Conservation (phyloP, 352 stramenopile genomes). For the Globisporangium lucens region DNA sequence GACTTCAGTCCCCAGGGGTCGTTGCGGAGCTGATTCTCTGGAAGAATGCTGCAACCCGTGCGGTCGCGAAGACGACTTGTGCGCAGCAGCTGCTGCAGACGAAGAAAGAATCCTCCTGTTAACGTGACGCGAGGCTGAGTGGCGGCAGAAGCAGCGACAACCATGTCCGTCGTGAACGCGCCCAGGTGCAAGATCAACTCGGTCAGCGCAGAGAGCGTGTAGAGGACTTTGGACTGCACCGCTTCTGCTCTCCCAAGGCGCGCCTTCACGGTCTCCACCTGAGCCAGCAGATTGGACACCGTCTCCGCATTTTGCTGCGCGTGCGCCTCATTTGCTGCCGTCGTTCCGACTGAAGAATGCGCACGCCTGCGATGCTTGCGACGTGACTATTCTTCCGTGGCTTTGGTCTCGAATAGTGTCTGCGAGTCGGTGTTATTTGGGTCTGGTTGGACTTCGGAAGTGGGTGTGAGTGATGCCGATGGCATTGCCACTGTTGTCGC, state of each 20-base stretch:
- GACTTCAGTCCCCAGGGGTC: background rate
- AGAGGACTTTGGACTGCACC: background rate
- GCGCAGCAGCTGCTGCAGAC: background rate
- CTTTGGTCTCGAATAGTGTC: background rate
- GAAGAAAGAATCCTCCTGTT: background rate
- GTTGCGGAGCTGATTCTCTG: background rate
- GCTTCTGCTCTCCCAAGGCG: background rate
- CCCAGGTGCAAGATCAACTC: conserved; percentile 5
- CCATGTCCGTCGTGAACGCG: background rate
- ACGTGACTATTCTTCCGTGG: background rate
- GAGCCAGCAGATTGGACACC: background rate
- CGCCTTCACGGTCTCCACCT: background rate
- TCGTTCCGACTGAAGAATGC: background rate
- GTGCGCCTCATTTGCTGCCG: background rate
- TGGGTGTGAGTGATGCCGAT: background rate
- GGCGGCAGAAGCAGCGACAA: background rate
- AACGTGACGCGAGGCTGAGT: background rate
- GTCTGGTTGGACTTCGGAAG: background rate
- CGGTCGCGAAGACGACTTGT: background rate
- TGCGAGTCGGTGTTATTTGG: background rate
- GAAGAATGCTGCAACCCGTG: background rate
- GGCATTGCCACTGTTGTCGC: background rate
- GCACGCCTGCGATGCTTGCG: background rate
- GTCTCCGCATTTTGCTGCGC: background rate
- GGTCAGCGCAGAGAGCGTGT: background rate